Evolutionary conservation across 106 monocot species (phyloP), one percentile per base, ranked within the genome.

Genomic region (Narthecium ossifragum): DNA sequence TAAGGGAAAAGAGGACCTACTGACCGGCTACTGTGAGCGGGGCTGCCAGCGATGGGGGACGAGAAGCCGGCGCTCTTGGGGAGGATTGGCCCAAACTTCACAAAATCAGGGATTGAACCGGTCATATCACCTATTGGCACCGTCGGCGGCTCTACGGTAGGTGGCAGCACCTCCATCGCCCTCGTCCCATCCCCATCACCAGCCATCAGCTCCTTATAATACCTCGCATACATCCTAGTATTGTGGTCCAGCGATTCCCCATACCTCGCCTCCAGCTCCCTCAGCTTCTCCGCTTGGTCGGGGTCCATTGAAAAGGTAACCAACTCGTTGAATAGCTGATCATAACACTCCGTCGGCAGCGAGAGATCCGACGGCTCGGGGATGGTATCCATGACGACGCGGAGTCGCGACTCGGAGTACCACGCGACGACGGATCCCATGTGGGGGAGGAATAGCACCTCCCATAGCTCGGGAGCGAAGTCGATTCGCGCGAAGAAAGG

Each of bases 381-480:
- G 17, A 71, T 66, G 20, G 52, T 46, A 13, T 80, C 75, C 48
- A 72, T 55, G 6, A 80, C 53, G 20, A 70, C 59, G 5, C 57
- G 58, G 38, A 75, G 70, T 5, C 80, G 58, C 14, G 66, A 31
- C 41, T 75, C 75, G 13, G 70, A 13, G 70, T 80, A 80, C 80
- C 80, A 75, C 23, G 66, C 75, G 27, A 67, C 74, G 22, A 75
- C 52, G 18, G 80, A 70, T 21, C 60, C 52, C 80, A 80, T 80
- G 59, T 80, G 80, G 56, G 80, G 80, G n/a, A 80, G 75, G 55
- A 80, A 80, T 17, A 80, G 66, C 3, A 57, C 12, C 55, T 75
- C 60, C 80, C 80, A 80, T 1, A 80, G 70, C 55, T 80, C 70
- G 0, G 80, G 74, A n/a, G 80, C 80, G 66, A 80, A 75, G 31